phyloP scores from a whole-genome alignment of 2,329 filamentous ascomycete species.

The Juglanconis oblonga region DNA sequence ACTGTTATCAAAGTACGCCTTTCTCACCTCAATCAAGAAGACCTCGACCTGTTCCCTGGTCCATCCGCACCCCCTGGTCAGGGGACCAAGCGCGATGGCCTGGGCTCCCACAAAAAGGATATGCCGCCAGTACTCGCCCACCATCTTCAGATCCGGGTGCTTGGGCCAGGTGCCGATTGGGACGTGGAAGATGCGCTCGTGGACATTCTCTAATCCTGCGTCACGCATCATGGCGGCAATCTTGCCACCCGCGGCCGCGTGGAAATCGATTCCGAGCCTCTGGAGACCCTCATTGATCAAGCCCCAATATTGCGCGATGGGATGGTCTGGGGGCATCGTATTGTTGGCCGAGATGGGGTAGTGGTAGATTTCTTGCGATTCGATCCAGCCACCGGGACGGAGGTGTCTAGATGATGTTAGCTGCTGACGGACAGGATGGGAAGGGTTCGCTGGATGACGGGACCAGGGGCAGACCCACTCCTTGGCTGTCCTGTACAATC shows the following conservation, averaged over 20 bases:
- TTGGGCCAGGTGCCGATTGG: constrained; percentile 45
- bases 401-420: constrained; percentile 32
- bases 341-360: constrained; percentile 41
- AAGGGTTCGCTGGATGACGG: neutral
- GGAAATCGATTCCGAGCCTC: constrained; percentile 37
- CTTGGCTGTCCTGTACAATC: constrained; percentile 42
- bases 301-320: constrained; percentile 30
- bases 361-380: constrained; percentile 45
- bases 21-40: constrained; percentile 32
- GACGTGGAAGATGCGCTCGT: constrained; percentile 39
- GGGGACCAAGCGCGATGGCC: constrained; percentile 39
- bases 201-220: constrained; percentile 44
- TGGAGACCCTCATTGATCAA: constrained; percentile 26
- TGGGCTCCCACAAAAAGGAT: constrained; percentile 40
- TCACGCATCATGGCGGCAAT: constrained; percentile 34
- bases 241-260: constrained; percentile 28
- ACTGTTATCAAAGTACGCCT: constrained; percentile 31
- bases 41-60: constrained; percentile 33
- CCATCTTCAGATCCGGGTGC: constrained; percentile 37
- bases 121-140: constrained; percentile 43
- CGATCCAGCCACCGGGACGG: constrained; percentile 48
- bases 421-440: neutral
- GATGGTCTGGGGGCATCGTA: constrained; percentile 39
- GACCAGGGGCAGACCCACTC: constrained; percentile 35
- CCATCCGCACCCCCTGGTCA: constrained; percentile 35